Evolutionary conservation across 2,329 filamentous ascomycete species (phyloP).

Genomic region (Neophaeococcomyces mojaviensis): DNA sequence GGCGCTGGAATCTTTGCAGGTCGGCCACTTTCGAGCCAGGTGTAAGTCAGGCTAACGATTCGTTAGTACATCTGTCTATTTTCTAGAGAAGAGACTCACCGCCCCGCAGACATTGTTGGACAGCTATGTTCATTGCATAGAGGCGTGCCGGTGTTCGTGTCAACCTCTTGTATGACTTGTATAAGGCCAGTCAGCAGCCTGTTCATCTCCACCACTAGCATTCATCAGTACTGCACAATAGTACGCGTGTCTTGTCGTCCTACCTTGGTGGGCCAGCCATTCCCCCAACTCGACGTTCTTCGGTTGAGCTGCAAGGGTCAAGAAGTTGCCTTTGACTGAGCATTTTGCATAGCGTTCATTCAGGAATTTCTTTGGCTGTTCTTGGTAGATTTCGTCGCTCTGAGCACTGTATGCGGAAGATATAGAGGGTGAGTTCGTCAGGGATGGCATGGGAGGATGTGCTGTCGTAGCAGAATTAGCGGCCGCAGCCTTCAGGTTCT

Average conservation of each 20-base stretch:
- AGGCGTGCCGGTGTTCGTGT: slow-evolving; percentile 62
- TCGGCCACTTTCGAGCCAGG: slow-evolving; percentile 83
- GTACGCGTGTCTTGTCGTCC: slow-evolving; percentile 21
- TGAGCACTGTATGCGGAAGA: slow-evolving; percentile 32
- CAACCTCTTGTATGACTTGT: slow-evolving; percentile 77
- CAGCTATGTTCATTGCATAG: slow-evolving; percentile 81
- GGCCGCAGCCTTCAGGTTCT: slow-evolving; percentile 28
- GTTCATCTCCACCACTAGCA: slow-evolving; percentile 81
- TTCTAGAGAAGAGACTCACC: slow-evolving; percentile 52
- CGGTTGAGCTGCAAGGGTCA: slow-evolving; percentile 86
- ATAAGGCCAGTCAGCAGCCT: slow-evolving; percentile 84
- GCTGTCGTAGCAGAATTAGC: slow-evolving; percentile 25
- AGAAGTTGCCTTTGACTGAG: slow-evolving; percentile 95
- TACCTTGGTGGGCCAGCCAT: slow-evolving; percentile 94
- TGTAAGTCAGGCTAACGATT: slow-evolving; percentile 72
- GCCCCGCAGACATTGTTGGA: slow-evolving; percentile 87
- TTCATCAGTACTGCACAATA: slow-evolving; percentile 11
- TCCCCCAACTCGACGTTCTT: slow-evolving; percentile 91
- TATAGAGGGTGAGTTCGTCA: slow-evolving; percentile 34
- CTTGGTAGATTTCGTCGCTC: slow-evolving; percentile 31
- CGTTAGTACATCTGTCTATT: slow-evolving; percentile 9
- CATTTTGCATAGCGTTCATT: slow-evolving; percentile 59
- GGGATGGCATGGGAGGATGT: slow-evolving; percentile 26
- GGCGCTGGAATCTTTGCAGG: slow-evolving; percentile 87
- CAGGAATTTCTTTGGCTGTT: slow-evolving; percentile 44